These are phyloP conservation scores for Phanerochaete sordida DNA, from an alignment of 768 basidiomycete species.

Conservation along the genomic window DNA sequence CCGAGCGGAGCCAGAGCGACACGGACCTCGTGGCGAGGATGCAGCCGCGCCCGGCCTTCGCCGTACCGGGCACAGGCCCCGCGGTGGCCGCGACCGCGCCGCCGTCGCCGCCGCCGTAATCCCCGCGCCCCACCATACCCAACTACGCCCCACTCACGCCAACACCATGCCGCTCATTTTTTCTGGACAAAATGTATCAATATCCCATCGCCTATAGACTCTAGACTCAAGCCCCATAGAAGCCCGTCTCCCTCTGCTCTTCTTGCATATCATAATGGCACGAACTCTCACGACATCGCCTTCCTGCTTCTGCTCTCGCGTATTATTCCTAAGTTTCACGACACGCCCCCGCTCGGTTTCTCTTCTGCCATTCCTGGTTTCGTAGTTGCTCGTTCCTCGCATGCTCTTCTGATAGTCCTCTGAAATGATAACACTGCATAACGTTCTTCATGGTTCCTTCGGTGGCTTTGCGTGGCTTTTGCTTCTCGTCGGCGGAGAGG, in stretches of 20 bases:
- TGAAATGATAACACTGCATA: neutral
- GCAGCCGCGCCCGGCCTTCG: neutral
- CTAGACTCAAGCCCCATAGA: neutral
- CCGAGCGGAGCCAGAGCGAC: constrained; percentile 14
- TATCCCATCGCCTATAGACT: neutral
- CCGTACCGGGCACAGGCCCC: too few relatives aligned
- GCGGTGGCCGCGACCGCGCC: neutral
- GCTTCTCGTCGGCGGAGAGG: neutral
- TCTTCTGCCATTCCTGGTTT: neutral
- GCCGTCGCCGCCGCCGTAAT: constrained; percentile 1
- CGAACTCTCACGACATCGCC: neutral
- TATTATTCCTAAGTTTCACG: neutral
- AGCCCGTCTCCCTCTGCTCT: neutral
- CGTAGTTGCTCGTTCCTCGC: neutral
- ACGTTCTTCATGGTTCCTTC: neutral
- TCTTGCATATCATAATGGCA: neutral
- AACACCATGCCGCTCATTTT: neutral
- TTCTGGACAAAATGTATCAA: constrained; percentile 1
- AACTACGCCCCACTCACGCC: neutral
- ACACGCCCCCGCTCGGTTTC: neutral
- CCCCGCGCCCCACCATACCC: neutral
- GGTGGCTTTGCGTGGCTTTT: neutral
- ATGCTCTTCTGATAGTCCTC: neutral
- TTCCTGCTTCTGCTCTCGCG: neutral
- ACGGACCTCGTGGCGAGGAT: constrained; percentile 14